Conservation (phyloP, 2,329 filamentous ascomycete species). For the Cercospora zeae-maydis region DNA sequence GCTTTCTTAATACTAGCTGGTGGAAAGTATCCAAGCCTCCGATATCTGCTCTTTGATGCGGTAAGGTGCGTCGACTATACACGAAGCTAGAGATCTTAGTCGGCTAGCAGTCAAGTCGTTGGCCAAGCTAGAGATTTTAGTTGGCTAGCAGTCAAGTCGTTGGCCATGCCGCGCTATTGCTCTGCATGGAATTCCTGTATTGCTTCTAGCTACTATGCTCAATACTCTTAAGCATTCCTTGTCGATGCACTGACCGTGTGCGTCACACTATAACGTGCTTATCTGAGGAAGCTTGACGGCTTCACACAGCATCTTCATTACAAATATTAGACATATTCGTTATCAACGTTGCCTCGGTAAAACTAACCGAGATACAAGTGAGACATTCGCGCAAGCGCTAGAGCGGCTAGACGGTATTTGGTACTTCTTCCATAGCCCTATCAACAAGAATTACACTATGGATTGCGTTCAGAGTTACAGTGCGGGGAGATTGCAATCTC, state of each 20-base stretch:
- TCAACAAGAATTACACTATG: too few relatives aligned
- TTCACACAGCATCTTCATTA: too few relatives aligned
- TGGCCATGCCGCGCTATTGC: too few relatives aligned
- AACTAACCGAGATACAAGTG: background rate
- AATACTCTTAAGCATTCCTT: background rate
- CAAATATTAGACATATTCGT: too few relatives aligned
- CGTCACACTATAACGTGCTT: too few relatives aligned
- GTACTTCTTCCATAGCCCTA: too few relatives aligned
- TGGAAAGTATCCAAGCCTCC: background rate
- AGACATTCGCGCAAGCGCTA: background rate
- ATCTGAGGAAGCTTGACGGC: too few relatives aligned
- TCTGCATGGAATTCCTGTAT: too few relatives aligned
- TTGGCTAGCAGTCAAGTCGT: background rate
- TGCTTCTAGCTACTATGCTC: background rate
- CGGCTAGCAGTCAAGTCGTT: background rate
- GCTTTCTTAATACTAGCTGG: too few relatives aligned
- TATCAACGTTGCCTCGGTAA: too few relatives aligned
- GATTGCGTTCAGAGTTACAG: too few relatives aligned
- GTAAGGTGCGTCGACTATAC: background rate
- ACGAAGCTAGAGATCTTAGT: background rate
- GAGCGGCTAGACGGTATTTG: background rate
- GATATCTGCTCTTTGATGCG: background rate
- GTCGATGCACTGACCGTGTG: background rate
- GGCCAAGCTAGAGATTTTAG: background rate
- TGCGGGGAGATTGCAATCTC: too few relatives aligned